These are phyloP conservation scores for Apiospora aurea DNA, from an alignment of 2,329 filamentous ascomycete species.

Conservation along the genomic window DNA sequence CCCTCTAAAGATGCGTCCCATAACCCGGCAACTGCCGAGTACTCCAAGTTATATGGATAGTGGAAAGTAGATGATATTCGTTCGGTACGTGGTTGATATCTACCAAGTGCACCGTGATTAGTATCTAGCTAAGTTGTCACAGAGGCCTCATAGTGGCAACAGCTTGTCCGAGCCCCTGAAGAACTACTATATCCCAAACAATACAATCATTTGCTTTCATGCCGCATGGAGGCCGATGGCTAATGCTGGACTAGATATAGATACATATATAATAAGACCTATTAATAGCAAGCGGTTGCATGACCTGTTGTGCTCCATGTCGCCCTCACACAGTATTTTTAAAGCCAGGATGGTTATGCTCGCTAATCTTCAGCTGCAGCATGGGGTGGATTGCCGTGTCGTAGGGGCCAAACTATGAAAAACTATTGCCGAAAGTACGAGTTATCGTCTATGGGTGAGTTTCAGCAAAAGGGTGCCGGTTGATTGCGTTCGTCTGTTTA, in stretches of 20 bases:
- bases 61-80: not conserved
- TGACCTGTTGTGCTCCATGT: not conserved
- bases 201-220: too few species aligned
- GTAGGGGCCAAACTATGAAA: not conserved
- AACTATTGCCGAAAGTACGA: not conserved
- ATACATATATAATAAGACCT: too few species aligned
- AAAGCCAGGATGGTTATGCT: not conserved
- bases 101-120: not conserved
- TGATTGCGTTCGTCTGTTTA: not conserved
- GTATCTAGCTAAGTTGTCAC: not conserved
- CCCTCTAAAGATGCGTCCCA: too few species aligned
- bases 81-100: not conserved
- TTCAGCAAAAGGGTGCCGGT: not conserved
- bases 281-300: not conserved
- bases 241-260: too few species aligned
- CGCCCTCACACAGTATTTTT: not conserved
- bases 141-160: not conserved
- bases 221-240: too few species aligned
- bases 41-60: not conserved
- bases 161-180: too few species aligned
- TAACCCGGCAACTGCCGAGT: not conserved
- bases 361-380: not conserved
- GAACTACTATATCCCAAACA: too few species aligned
- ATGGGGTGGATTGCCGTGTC: not conserved
- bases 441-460: not conserved